These are phyloP conservation scores for Laburnicola sp. DNA, from an alignment of 2,329 filamentous ascomycete genomes.

Conservation along the genomic window DNA sequence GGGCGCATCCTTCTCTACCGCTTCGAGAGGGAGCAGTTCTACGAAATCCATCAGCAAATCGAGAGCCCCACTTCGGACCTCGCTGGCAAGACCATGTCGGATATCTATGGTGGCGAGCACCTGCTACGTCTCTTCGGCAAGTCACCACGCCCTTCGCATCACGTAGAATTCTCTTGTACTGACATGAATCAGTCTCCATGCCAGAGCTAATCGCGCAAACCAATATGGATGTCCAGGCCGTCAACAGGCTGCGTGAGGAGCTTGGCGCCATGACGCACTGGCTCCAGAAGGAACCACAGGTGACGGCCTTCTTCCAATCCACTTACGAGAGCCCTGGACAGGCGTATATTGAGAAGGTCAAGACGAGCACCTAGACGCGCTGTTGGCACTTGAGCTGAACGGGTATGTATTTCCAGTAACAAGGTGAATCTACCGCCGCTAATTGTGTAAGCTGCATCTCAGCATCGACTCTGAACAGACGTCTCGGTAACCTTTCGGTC, in stretches of 20 bases:
- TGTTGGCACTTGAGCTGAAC: neutral
- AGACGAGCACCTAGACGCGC: slow-evolving; percentile 33
- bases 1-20: slow-evolving; percentile 90
- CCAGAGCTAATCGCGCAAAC: slow-evolving; percentile 95
- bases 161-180: slow-evolving; percentile 7
- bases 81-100: slow-evolving; percentile 70
- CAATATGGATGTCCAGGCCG: slow-evolving; percentile 94
- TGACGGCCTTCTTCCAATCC: slow-evolving; percentile 73
- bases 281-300: slow-evolving; percentile 70
- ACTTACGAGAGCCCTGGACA: slow-evolving; percentile 74
- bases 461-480: no score
- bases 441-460: no score
- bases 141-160: slow-evolving; percentile 24
- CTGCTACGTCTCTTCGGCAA: slow-evolving; percentile 84
- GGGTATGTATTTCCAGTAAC: neutral
- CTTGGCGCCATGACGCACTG: slow-evolving; percentile 83
- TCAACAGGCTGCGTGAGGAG: slow-evolving; percentile 85
- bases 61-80: slow-evolving; percentile 63
- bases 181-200: slow-evolving; percentile 68
- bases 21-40: slow-evolving; percentile 88
- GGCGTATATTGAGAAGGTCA: slow-evolving; percentile 72
- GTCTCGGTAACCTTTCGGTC: neutral
- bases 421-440: no score
- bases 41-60: slow-evolving; percentile 73
- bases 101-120: slow-evolving; percentile 93